Evolutionary conservation across 495 filamentous ascomycete genomes (phyloP).

Genomic region (Hypomontagnella submonticulosa): DNA sequence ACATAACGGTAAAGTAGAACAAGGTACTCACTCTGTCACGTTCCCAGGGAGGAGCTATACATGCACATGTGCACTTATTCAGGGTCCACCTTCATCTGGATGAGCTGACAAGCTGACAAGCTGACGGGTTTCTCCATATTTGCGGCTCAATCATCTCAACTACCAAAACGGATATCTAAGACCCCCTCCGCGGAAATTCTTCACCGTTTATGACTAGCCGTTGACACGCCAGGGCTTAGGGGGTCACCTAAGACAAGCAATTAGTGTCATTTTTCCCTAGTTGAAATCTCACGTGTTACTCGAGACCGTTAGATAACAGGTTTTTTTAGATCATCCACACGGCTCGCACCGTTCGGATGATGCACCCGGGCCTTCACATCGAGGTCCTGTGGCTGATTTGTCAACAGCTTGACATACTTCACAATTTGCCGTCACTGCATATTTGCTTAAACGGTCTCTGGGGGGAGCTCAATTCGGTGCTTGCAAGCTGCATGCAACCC

Average conservation of each 20-base stretch:
- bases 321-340: conserved; percentile 11
- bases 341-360: conserved; percentile 40
- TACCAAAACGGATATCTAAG: conserved; percentile 21
- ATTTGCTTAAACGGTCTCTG: conserved; percentile 16
- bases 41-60: not conserved
- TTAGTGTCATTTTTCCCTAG: not conserved
- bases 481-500: conserved; percentile 39
- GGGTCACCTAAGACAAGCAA: conserved; percentile 31
- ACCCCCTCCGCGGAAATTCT: conserved; percentile 8
- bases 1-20: conserved; percentile 22
- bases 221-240: not conserved
- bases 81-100: conserved; percentile 3
- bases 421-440: conserved; percentile 29
- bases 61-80: not conserved
- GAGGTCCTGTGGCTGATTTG: conserved; percentile 21
- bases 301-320: conserved; percentile 28
- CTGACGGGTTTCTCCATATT: conserved; percentile 21
- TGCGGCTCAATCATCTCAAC: conserved; percentile 39
- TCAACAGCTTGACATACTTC: conserved; percentile 16
- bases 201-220: conserved; percentile 16
- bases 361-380: conserved; percentile 39
- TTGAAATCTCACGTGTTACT: conserved; percentile 31
- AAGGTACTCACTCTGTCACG: conserved; percentile 12
- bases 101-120: not conserved
- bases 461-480: conserved; percentile 26